Evolutionary conservation across 2,329 filamentous ascomycete genomes (phyloP).

Genomic region (Fusarium veterinarium): DNA sequence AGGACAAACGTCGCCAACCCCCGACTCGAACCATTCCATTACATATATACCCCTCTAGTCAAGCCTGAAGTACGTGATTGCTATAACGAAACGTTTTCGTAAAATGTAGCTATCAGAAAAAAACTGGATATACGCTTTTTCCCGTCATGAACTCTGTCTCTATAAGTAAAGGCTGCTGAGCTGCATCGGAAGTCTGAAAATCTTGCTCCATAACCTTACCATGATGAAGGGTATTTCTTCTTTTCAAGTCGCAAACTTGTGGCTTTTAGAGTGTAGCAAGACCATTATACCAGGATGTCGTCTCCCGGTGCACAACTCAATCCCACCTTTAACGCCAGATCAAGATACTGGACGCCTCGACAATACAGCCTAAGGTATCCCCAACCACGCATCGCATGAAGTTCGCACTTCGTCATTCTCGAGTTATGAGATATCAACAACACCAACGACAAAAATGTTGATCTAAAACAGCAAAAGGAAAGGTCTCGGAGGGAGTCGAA

Average conservation of each 20-base stretch:
- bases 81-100: rapidly evolving
- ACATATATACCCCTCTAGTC: not conserved
- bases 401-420: not conserved
- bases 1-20: conserved; percentile 28
- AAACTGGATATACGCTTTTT: rapidly evolving
- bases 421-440: not conserved
- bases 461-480: not conserved
- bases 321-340: too few relatives aligned
- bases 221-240: not conserved
- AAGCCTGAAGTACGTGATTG: rapidly evolving
- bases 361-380: not conserved
- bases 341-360: too few relatives aligned
- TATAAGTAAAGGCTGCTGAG: not conserved
- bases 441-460: not conserved
- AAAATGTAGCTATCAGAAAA: rapidly evolving
- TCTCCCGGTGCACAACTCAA: too few relatives aligned
- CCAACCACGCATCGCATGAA: not conserved
- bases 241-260: not conserved
- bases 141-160: not conserved
- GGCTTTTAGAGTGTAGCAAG: too few relatives aligned
- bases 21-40: not conserved
- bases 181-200: not conserved
- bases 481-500: conserved; percentile 44
- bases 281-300: too few relatives aligned
- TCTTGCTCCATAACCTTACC: not conserved